Conservation (phyloP, 768 basidiomycete genomes). For the Rhodocollybia butyracea region DNA sequence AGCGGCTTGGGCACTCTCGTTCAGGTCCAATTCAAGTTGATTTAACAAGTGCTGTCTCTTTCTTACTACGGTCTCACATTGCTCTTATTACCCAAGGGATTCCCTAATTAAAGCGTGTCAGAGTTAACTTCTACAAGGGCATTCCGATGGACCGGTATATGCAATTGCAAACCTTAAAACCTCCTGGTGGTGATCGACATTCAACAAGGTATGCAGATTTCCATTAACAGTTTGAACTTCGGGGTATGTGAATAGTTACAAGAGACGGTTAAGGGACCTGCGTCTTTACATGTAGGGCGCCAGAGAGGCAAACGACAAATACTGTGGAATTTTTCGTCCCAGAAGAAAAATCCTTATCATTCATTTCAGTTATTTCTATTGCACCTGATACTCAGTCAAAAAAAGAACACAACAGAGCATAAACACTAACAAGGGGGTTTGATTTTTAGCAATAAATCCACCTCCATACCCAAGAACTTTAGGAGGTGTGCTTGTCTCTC, state of each 20-base stretch:
- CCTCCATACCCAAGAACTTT: constrained; percentile 46
- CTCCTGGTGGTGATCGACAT: background rate
- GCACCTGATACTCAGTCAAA: too few species aligned
- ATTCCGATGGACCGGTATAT: constrained; percentile 1
- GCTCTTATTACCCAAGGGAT: background rate
- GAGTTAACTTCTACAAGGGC: background rate
- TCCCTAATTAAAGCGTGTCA: constrained; percentile 6
- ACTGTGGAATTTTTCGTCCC: too few species aligned
- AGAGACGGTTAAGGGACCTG: background rate
- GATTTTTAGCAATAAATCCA: constrained; percentile 34
- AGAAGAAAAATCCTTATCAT: too few species aligned
- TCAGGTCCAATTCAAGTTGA: background rate
- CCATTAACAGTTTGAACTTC: background rate
- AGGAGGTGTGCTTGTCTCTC: constrained; percentile 41
- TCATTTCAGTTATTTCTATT: too few species aligned
- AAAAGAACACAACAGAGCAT: too few species aligned
- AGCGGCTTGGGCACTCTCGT: background rate
- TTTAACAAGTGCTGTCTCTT: background rate
- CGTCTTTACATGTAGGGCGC: too few species aligned
- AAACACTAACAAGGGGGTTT: background rate
- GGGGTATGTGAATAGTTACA: background rate
- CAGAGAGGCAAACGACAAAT: too few species aligned
- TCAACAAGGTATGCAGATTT: background rate
- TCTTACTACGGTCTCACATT: background rate
- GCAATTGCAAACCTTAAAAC: background rate